Evolutionary conservation across 208 protist species (phyloP).

Genomic region (Phytomonas sp.): DNA sequence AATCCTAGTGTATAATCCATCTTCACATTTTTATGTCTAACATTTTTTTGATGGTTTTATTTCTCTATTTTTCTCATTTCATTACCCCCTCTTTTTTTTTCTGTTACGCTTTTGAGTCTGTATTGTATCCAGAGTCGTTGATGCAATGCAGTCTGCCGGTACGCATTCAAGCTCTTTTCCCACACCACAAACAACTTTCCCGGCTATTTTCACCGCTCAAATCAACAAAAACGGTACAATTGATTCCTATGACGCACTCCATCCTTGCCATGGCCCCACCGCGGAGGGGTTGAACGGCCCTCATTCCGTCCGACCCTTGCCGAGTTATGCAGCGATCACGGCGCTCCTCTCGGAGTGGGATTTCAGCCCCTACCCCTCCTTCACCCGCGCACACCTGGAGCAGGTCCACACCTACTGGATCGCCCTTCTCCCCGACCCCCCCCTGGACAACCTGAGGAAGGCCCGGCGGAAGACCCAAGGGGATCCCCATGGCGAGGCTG

Average conservation of each 20-base stretch:
- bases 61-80: background rate
- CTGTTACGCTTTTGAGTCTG: background rate
- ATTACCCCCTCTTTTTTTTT: background rate
- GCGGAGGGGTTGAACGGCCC: conserved; percentile 14
- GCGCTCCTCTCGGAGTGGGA: conserved; percentile 9
- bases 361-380: conserved; percentile 55
- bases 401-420: conserved; percentile 43
- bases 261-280: conserved; percentile 12
- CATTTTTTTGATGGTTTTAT: background rate
- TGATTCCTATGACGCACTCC: background rate
- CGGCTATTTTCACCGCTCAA: background rate
- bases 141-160: background rate
- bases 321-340: background rate
- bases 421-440: conserved; percentile 2
- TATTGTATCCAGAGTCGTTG: background rate
- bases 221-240: background rate
- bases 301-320: background rate
- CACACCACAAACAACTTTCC: background rate
- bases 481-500: background rate
- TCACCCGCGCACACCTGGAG: conserved; percentile 32
- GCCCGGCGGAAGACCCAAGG: no score
- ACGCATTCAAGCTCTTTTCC: background rate
- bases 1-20: background rate
- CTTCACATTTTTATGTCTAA: background rate
- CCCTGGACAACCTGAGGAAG: background rate